Evolutionary conservation across 352 stramenopile genomes (phyloP).

Genomic region (Pythium monospermum): DNA sequence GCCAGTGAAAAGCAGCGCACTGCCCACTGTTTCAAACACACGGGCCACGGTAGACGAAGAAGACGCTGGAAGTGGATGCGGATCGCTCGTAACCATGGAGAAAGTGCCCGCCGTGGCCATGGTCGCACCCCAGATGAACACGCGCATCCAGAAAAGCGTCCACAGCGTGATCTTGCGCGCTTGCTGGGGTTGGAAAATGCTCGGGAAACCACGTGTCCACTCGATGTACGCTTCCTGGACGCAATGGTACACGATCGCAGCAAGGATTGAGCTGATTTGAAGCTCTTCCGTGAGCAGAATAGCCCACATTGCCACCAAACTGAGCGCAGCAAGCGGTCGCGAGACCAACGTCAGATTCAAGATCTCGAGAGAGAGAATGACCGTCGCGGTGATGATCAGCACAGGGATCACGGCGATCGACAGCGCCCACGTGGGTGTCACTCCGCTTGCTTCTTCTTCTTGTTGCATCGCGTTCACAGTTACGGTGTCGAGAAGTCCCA

Average conservation of each 20-base stretch:
- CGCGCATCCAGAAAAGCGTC: constrained; percentile 50
- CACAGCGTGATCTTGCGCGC: constrained; percentile 38
- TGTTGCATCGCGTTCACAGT: background rate
- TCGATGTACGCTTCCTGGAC: constrained; percentile 28
- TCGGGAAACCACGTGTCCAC: constrained; percentile 33
- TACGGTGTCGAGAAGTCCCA: background rate
- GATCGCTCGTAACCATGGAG: background rate
- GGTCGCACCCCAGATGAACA: constrained; percentile 59
- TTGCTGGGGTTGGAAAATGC: constrained; percentile 25
- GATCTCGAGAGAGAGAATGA: constrained; percentile 62
- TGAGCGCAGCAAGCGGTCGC: constrained; percentile 29
- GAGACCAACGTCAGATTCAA: constrained; percentile 41
- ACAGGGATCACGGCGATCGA: constrained; percentile 25
- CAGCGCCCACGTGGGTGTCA: background rate
- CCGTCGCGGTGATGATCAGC: constrained; percentile 42
- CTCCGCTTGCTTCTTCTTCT: background rate
- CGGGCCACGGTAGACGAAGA: background rate
- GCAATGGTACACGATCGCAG: constrained; percentile 38
- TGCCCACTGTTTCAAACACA: constrained; percentile 5
- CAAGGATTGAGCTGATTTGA: constrained; percentile 43
- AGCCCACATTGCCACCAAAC: constrained; percentile 37
- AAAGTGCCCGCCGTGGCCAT: constrained; percentile 23
- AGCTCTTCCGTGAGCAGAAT: constrained; percentile 25
- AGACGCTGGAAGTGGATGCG: background rate
- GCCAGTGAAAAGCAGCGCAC: constrained; percentile 17